These are phyloP conservation scores for Lantana camara DNA, from an alignment of 257 asterid species.

Conservation along the genomic window DNA sequence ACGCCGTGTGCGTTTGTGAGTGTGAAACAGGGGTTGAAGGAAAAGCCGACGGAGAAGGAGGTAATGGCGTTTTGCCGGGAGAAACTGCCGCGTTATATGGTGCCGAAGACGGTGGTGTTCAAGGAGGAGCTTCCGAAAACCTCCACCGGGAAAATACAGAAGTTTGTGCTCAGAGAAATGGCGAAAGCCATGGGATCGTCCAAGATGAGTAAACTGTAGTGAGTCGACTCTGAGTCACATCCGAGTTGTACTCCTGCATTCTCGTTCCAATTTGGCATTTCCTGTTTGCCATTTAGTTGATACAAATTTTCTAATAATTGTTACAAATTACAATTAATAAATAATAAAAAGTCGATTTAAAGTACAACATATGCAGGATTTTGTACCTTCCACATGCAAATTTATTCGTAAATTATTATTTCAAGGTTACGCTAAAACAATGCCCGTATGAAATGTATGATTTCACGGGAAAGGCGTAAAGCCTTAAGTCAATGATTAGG, in stretches of 20 bases:
- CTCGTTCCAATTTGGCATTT: not conserved
- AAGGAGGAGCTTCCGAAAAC: constrained; percentile 75
- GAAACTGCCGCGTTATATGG: constrained; percentile 67
- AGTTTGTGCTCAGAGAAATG: constrained; percentile 60
- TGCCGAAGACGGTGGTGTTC: constrained; percentile 69
- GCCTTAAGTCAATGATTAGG: too few species aligned
- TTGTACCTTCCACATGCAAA: too few species aligned
- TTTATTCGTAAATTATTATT: too few species aligned
- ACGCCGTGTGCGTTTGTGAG: constrained; percentile 86
- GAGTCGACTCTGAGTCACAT: not conserved
- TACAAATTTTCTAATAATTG: too few species aligned
- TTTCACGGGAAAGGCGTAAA: too few species aligned
- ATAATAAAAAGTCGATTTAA: too few species aligned
- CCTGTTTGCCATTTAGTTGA: too few species aligned
- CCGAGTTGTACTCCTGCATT: not conserved
- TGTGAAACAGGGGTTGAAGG: constrained; percentile 43
- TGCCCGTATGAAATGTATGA: too few species aligned
- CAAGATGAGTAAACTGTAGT: constrained; percentile 41
- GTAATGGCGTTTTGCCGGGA: constrained; percentile 50
- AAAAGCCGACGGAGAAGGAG: constrained; percentile 53
- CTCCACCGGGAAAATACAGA: constrained; percentile 79
- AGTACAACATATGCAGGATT: too few species aligned
- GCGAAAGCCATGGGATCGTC: constrained; percentile 53
- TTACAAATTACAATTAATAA: too few species aligned
- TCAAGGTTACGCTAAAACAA: too few species aligned